A percentile compares a stretch with the other conserved stretches of the same genome.
phyloP scores from a whole-genome alignment of 202 grass and related monocot species.

The Hordeum pubiflorum region DNA sequence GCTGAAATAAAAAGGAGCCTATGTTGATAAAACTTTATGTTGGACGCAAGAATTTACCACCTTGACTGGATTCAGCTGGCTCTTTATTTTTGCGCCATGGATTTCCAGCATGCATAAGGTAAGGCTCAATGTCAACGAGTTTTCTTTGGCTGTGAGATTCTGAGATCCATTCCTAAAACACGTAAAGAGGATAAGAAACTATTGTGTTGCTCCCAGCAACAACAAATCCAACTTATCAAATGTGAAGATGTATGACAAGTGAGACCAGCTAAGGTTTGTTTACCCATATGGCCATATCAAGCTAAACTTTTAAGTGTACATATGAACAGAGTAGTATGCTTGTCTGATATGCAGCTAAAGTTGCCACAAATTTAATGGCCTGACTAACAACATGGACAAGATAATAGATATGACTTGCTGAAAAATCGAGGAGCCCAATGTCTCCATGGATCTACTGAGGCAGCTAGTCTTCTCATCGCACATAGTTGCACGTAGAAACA shows the following conservation, averaged over 20 bases:
- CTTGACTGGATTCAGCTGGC: slow-evolving; percentile 42
- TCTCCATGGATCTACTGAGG: background rate
- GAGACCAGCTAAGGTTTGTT: background rate
- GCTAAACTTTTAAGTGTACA: background rate
- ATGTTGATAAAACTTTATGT: background rate
- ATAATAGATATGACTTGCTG: background rate
- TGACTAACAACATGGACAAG: background rate
- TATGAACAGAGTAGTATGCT: background rate
- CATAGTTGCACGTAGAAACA: background rate
- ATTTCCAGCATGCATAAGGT: slow-evolving; percentile 93
- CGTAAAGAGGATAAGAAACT: slow-evolving; percentile 3
- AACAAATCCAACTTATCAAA: background rate
- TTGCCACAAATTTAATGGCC: background rate
- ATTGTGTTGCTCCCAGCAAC: background rate
- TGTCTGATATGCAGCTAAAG: background rate
- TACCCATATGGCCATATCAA: background rate
- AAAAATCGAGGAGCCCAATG: background rate
- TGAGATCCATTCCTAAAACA: slow-evolving; percentile 69
- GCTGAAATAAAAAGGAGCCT: background rate
- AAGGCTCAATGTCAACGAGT: slow-evolving; percentile 73
- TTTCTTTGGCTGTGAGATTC: slow-evolving; percentile 71
- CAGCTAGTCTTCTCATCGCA: background rate
- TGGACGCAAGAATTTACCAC: slow-evolving; percentile 27
- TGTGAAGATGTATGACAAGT: background rate
- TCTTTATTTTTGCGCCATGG: slow-evolving; percentile 65